Base-by-base conservation (phyloP, 2,329 filamentous ascomycete genomes). In the Apiospora rasikravindrae region DNA sequence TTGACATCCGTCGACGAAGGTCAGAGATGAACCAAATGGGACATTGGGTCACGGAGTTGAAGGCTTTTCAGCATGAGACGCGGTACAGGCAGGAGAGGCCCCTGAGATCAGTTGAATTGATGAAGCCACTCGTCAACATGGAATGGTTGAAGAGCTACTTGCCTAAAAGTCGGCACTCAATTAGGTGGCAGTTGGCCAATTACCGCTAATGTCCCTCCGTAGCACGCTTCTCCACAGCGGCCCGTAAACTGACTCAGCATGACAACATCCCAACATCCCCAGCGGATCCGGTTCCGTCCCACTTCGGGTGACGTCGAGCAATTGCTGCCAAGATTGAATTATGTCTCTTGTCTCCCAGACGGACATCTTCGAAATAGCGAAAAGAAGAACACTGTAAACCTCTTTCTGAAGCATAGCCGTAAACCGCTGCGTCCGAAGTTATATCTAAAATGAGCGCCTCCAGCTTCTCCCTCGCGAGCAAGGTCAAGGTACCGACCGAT, bases 391-490 rank as follows among this genome's bases (percentile, higher is more conserved):
- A 37, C 11, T 13, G 19, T 29, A 10, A 8, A 22, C 13, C 1
- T 11, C 4, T 19, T n/a, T 2, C 7, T 16, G 24, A 69, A 29
- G 1, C 7, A 61, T 26, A 61, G 2, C 19, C 10, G 26, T 22
- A 24, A 37, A 11, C 57, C 19, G 0, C 6, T 22, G 29, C 5
- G 57, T n/a, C 29, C 6, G 11, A 24, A 49, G 22, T 10, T 49
- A 51, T 51, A 24, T 26, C 11, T 22, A 40, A 40, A 40, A 69
- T 69, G 68, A 57, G 68, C 68, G 19, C 68, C 11, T 26, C 68
- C 47, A 76, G 73, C 45, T 77, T 75, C 67, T 75, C 77, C 1
- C 73, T 81, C 24, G 74, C 75, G 33, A 79, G 76, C 73, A 81
- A 77, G 45, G 75, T 81, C 67, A 79, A 75, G 75, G 77, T 75